phyloP scores from a whole-genome alignment of 2,329 filamentous ascomycete genomes.

The Thermochaetoides dissita region DNA sequence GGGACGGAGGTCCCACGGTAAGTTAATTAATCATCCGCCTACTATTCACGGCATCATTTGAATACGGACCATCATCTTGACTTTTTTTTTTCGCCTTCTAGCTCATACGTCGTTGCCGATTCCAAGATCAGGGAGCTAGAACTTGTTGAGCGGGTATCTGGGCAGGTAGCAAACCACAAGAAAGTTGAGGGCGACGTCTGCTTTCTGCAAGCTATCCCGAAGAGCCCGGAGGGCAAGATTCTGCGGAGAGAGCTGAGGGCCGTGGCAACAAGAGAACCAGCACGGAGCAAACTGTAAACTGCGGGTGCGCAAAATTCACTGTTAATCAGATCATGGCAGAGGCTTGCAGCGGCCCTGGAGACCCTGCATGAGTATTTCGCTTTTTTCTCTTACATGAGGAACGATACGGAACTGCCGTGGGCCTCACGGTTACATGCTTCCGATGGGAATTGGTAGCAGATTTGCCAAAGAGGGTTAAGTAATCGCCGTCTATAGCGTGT shows the following conservation, averaged over 20 bases:
- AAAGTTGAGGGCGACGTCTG: conserved; percentile 24
- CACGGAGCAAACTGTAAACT: conserved; percentile 13
- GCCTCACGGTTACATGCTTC: no score
- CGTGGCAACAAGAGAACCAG: conserved; percentile 21
- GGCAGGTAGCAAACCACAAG: conserved; percentile 17
- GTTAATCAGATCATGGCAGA: no score
- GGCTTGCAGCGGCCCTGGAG: no score
- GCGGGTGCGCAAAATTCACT: no score
- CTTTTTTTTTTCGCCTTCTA: neutral
- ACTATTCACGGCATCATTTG: no score
- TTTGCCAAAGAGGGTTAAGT: no score
- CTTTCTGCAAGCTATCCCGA: conserved; percentile 44
- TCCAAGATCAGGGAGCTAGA: conserved; percentile 12
- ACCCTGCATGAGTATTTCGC: no score
- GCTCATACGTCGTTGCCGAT: conserved; percentile 15
- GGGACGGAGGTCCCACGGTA: conserved; percentile 38
- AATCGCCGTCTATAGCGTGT: no score
- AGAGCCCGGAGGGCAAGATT: conserved; percentile 52
- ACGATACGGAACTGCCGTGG: no score
- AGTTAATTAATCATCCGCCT: conserved; percentile 23
- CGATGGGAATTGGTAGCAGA: no score
- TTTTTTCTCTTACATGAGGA: no score
- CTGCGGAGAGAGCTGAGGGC: conserved; percentile 42
- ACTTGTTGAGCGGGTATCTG: conserved; percentile 16
- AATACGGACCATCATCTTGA: no score